Percentiles rank a stretch among this genome's conserved stretches.
These are phyloP conservation scores for Orbilia javanica DNA, from an alignment of 2,329 filamentous ascomycete species.

Conservation along the genomic window DNA sequence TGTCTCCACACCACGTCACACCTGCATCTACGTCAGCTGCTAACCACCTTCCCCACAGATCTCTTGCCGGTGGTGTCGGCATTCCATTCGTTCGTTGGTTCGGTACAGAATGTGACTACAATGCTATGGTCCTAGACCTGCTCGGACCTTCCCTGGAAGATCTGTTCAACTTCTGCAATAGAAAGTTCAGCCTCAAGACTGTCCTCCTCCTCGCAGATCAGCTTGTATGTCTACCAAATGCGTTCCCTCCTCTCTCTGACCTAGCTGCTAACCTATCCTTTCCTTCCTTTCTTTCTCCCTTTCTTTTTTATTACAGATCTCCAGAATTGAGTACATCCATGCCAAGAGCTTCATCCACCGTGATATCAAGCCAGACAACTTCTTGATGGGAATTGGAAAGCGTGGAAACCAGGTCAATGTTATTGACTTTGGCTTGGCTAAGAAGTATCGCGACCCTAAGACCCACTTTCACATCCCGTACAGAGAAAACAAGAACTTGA, in stretches of 20 bases:
- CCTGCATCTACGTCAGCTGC: not conserved
- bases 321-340: conserved; percentile 97
- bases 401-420: conserved; percentile 99
- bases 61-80: conserved; percentile 92
- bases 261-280: conserved; percentile 19
- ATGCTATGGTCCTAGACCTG: conserved; percentile 98
- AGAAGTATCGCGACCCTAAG: conserved; percentile 99
- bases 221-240: conserved; percentile 64
- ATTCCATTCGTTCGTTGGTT: conserved; percentile 99
- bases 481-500: conserved; percentile 99
- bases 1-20: conserved; percentile 5
- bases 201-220: conserved; percentile 96
- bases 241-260: not conserved
- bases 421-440: conserved; percentile 98
- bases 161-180: conserved; percentile 99
- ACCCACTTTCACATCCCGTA: conserved; percentile 99
- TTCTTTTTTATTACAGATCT: too few species aligned
- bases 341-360: conserved; percentile 99
- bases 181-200: conserved; percentile 99
- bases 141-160: conserved; percentile 96
- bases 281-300: too few species aligned
- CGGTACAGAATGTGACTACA: conserved; percentile 99
- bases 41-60: conserved; percentile 68
- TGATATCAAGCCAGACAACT: conserved; percentile 99
- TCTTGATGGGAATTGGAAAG: conserved; percentile 83